Evolutionary conservation across 768 basidiomycete genomes (phyloP).

Genomic region (Lactarius pseudohatsudake): DNA sequence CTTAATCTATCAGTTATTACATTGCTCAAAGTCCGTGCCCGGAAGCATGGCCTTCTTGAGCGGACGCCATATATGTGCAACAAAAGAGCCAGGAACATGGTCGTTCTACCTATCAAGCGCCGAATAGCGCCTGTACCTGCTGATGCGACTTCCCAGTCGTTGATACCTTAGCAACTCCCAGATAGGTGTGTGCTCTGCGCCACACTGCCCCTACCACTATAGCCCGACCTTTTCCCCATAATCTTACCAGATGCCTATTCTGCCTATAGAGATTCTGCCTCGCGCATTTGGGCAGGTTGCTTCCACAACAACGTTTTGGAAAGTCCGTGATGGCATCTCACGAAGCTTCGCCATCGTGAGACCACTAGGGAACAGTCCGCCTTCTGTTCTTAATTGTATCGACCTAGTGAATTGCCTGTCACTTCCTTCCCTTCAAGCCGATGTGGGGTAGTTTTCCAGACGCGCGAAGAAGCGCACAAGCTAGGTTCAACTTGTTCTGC

Average conservation of each 20-base stretch:
- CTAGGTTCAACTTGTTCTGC: conserved; percentile 1
- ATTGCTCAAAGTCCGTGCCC: conserved; percentile 11
- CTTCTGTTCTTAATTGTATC: background rate
- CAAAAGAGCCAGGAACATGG: background rate
- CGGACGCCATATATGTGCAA: background rate
- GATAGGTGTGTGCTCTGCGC: conserved; percentile 1
- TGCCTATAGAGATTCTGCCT: background rate
- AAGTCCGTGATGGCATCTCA: conserved; percentile 15
- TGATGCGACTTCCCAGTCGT: background rate
- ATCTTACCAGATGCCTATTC: background rate
- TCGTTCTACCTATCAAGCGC: conserved; percentile 1
- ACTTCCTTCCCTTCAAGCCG: conserved; percentile 1
- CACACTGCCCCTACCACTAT: background rate
- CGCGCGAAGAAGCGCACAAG: background rate
- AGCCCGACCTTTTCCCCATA: background rate
- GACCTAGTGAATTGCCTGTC: background rate
- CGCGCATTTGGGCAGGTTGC: background rate
- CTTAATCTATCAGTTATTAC: background rate
- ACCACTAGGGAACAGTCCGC: background rate
- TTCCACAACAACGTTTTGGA: background rate
- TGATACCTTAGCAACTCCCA: conserved; percentile 2
- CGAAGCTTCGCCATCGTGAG: background rate
- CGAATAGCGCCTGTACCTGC: background rate
- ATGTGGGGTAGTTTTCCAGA: background rate
- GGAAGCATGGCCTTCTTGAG: background rate